These are phyloP conservation scores for Gnetum montanum DNA, from an alignment of 75 land plant genomes.

Conservation along the genomic window DNA sequence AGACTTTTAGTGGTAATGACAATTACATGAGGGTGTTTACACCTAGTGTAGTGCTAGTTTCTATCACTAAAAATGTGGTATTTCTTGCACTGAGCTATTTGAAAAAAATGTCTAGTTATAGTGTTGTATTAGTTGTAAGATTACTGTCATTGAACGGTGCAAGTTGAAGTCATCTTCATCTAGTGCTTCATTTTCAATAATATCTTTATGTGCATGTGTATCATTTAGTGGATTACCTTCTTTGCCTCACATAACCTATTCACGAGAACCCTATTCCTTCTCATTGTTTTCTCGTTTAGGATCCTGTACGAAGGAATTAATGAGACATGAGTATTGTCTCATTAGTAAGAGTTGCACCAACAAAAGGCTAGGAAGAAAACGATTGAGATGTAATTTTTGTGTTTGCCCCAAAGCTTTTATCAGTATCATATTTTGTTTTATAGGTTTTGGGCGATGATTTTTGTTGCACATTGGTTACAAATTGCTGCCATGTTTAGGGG, in stretches of 20 bases:
- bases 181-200: conserved; percentile 15
- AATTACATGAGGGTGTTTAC: too few species aligned
- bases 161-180: conserved; percentile 50
- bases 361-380: conserved; percentile 36
- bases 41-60: too few species aligned
- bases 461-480: too few species aligned
- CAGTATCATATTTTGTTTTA: conserved; percentile 5
- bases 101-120: conserved; percentile 19
- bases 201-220: not conserved
- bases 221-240: not conserved
- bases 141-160: conserved; percentile 36
- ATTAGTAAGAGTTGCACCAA: conserved; percentile 31
- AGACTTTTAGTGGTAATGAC: too few species aligned
- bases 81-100: conserved; percentile 1
- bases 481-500: too few species aligned
- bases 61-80: too few species aligned
- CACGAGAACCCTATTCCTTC: not conserved
- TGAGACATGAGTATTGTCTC: conserved; percentile 33
- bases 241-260: not conserved
- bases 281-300: not conserved
- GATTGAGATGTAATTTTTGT: too few species aligned
- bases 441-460: too few species aligned
- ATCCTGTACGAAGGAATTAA: conserved; percentile 22
- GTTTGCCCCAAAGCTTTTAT: conserved; percentile 8
- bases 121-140: conserved; percentile 23